Evolutionary conservation across 2,329 filamentous ascomycete species (phyloP).

Genomic region (Fusarium veterinarium): DNA sequence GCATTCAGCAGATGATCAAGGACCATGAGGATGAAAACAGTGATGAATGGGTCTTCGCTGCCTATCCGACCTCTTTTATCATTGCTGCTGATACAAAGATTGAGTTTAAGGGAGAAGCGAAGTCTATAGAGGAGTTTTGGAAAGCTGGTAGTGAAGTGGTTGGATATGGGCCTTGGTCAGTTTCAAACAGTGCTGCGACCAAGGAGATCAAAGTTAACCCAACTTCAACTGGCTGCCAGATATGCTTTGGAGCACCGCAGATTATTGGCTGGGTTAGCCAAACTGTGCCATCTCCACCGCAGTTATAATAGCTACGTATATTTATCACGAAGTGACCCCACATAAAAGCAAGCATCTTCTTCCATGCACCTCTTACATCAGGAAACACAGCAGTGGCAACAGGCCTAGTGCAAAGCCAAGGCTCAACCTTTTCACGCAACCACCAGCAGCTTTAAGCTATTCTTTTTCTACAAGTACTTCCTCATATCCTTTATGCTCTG

Average conservation of each 20-base stretch:
- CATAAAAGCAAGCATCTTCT: no score
- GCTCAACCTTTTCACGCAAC: background rate
- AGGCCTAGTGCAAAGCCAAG: background rate
- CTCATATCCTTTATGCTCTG: background rate
- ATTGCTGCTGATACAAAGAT: background rate
- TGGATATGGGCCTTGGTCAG: background rate
- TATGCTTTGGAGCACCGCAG: background rate
- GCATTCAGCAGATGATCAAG: background rate
- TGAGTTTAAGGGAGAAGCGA: background rate
- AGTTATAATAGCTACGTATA: no score
- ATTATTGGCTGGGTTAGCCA: background rate
- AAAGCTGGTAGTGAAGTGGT: fast-evolving
- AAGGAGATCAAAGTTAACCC: background rate
- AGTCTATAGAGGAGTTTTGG: background rate
- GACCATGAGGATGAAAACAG: fast-evolving
- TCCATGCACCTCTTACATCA: no score
- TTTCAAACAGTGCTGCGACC: background rate
- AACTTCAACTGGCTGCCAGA: background rate
- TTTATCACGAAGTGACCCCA: no score
- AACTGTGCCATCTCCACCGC: background rate
- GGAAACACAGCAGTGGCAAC: no score
- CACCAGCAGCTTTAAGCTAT: background rate
- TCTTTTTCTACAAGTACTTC: background rate
- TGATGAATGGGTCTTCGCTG: background rate
- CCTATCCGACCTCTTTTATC: background rate